phyloP scores from a whole-genome alignment of 176 grass and related monocot species.

The Phragmites australis region DNA sequence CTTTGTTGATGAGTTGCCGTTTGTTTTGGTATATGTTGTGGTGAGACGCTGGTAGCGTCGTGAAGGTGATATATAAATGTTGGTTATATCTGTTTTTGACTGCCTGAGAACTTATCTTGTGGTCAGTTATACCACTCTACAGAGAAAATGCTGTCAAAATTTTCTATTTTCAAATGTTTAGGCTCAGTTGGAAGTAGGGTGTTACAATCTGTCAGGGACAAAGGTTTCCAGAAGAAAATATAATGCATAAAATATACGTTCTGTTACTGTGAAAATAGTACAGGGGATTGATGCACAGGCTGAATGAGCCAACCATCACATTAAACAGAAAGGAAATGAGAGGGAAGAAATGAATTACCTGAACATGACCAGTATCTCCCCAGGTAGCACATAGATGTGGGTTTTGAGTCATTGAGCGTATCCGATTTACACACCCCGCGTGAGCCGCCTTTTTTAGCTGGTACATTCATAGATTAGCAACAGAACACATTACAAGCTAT shows the following conservation, averaged over 20 bases:
- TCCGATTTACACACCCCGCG: slow-evolving; percentile 75
- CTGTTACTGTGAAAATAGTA: background rate
- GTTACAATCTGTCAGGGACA: background rate
- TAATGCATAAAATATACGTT: background rate
- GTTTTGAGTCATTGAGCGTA: slow-evolving; percentile 78
- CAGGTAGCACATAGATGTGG: slow-evolving; percentile 93
- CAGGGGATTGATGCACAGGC: background rate
- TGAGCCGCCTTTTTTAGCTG: slow-evolving; percentile 89
- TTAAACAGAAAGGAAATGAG: background rate
- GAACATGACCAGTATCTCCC: slow-evolving; percentile 84
- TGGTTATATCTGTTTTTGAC: too few relatives aligned
- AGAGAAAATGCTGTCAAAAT: too few relatives aligned
- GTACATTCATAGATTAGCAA: slow-evolving; percentile 35
- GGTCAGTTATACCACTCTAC: too few relatives aligned
- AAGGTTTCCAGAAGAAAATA: background rate
- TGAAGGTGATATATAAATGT: too few relatives aligned
- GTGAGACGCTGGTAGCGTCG: too few relatives aligned
- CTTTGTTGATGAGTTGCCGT: too few relatives aligned
- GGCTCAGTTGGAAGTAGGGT: too few relatives aligned
- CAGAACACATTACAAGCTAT: slow-evolving; percentile 17
- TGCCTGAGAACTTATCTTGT: too few relatives aligned
- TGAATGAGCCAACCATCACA: background rate
- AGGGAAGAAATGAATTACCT: slow-evolving; percentile 54
- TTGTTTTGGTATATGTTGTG: too few relatives aligned
- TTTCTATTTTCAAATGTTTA: too few relatives aligned